Conservation (phyloP, 2,329 filamentous ascomycete species). For the Sporothrix sp. region DNA sequence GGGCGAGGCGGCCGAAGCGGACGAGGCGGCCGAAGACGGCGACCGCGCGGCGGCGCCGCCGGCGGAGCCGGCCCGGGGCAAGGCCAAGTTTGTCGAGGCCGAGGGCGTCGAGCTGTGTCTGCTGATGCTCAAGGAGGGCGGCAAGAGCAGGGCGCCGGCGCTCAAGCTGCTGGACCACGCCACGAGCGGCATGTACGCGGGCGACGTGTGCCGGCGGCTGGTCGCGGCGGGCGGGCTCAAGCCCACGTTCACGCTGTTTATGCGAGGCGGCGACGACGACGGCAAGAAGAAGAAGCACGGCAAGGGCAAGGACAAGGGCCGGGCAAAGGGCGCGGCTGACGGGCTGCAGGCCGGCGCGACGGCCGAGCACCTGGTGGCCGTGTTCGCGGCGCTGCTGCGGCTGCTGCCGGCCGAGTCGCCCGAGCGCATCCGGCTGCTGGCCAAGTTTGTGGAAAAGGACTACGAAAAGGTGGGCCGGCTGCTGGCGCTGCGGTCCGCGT, state of each 20-base stretch:
- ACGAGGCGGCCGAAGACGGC: slow-evolving; percentile 31
- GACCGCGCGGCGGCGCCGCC: not conserved
- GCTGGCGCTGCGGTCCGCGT: slow-evolving; percentile 60
- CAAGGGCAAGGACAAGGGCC: slow-evolving; percentile 13
- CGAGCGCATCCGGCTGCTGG: slow-evolving; percentile 70
- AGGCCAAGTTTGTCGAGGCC: slow-evolving; percentile 72
- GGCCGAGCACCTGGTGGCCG: slow-evolving; percentile 71
- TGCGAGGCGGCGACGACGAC: slow-evolving; percentile 50
- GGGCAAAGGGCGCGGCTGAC: not conserved
- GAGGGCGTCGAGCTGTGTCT: slow-evolving; percentile 87
- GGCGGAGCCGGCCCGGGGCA: slow-evolving; percentile 39
- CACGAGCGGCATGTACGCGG: slow-evolving; percentile 34
- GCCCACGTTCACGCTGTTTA: slow-evolving; percentile 75
- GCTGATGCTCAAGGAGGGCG: slow-evolving; percentile 80
- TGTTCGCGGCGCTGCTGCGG: slow-evolving; percentile 75
- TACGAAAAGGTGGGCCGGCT: slow-evolving; percentile 76
- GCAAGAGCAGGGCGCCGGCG: slow-evolving; percentile 59
- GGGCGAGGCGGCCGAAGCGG: slow-evolving; percentile 36
- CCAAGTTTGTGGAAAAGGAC: slow-evolving; percentile 92
- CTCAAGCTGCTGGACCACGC: slow-evolving; percentile 81
- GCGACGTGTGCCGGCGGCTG: slow-evolving; percentile 60
- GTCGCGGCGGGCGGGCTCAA: slow-evolving; percentile 81
- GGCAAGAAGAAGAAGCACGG: slow-evolving; percentile 11
- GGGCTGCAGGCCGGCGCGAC: slow-evolving; percentile 49
- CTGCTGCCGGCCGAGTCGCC: slow-evolving; percentile 68